A percentile compares a stretch with the other conserved stretches of the same genome.
These are phyloP conservation scores for Sechiopsis laciniata DNA, from an alignment of 306 rosid genomes.

Conservation along the genomic window DNA sequence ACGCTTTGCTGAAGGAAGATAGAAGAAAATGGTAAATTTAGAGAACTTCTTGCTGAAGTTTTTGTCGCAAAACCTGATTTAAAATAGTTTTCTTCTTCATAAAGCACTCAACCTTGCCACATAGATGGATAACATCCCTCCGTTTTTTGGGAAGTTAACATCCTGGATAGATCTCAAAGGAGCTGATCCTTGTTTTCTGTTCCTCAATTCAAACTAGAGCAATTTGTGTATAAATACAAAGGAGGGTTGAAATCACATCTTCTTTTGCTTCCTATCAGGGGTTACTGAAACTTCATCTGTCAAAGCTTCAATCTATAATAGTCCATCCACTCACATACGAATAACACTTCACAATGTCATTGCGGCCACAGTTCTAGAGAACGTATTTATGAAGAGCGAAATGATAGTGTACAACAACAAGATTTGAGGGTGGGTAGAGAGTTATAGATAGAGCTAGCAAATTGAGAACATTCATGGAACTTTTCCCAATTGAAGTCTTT, in stretches of 20 bases:
- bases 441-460: too few relatives aligned
- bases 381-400: not conserved
- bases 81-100: not conserved
- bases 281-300: not conserved
- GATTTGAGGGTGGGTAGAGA: too few relatives aligned
- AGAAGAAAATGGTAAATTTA: not conserved
- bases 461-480: too few relatives aligned
- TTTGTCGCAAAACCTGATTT: not conserved
- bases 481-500: too few relatives aligned
- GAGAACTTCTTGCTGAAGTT: not conserved
- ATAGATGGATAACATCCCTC: not conserved
- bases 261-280: not conserved
- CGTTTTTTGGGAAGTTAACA: not conserved
- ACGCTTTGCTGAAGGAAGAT: not conserved
- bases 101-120: not conserved
- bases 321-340: not conserved
- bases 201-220: constrained; percentile 1
- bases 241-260: not conserved
- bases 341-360: not conserved
- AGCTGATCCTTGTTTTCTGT: not conserved
- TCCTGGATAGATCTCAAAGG: not conserved
- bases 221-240: not conserved
- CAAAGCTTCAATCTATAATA: not conserved
- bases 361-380: not conserved
- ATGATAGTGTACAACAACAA: not conserved